These are phyloP conservation scores for Monosporascus ibericus DNA, from an alignment of 2,329 filamentous ascomycete genomes.

Conservation along the genomic window DNA sequence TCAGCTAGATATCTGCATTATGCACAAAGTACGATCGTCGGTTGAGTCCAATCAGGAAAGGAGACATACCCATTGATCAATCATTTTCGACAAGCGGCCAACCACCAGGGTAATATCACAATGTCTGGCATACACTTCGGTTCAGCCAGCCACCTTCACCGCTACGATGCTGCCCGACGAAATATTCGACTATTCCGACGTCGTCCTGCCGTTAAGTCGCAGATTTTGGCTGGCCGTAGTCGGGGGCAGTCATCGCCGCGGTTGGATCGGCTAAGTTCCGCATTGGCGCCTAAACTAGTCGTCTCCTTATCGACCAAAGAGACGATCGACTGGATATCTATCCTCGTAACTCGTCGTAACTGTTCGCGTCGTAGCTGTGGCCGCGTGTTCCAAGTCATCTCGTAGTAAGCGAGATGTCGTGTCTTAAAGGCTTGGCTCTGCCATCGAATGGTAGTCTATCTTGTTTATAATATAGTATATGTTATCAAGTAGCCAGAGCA, in stretches of 20 bases:
- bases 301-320: conserved; percentile 1
- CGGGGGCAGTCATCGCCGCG: background rate
- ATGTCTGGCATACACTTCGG: background rate
- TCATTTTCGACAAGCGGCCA: background rate
- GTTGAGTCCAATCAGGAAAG: background rate
- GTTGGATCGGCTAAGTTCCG: conserved; percentile 8
- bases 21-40: too few species aligned
- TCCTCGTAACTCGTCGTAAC: background rate
- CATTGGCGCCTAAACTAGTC: conserved; percentile 10
- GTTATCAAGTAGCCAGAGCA: background rate
- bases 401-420: background rate
- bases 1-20: too few species aligned
- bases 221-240: background rate
- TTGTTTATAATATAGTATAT: background rate
- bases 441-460: background rate
- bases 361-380: background rate
- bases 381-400: background rate
- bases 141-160: background rate
- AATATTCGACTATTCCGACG: too few species aligned
- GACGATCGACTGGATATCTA: background rate
- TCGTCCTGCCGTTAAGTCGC: too few species aligned
- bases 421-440: background rate
- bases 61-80: background rate
- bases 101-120: background rate
- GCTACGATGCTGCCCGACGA: background rate